Conservation (phyloP, 768 basidiomycete species). For the Omphalotus guepiniiformis region DNA sequence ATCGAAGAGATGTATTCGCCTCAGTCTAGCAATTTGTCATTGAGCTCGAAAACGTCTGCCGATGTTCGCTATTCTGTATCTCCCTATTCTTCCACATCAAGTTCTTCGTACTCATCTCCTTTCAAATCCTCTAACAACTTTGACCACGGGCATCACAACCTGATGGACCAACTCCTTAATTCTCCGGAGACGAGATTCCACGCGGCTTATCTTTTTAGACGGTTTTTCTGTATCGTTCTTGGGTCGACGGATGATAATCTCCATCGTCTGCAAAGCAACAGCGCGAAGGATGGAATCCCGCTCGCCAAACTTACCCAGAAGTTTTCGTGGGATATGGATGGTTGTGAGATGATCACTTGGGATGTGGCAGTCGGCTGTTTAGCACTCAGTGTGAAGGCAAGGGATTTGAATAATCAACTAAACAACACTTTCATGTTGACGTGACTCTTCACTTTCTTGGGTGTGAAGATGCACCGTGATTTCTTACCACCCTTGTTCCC, state of each 20-base stretch:
- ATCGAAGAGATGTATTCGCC: too few species aligned
- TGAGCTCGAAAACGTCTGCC: background rate
- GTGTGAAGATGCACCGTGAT: conserved; percentile 56
- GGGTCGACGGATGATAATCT: conserved; percentile 4
- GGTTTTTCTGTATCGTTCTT: conserved; percentile 47
- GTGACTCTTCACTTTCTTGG: background rate
- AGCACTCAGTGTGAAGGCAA: conserved; percentile 58
- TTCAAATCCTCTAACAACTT: background rate
- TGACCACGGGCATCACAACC: conserved; percentile 17
- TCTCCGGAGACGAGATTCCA: conserved; percentile 63
- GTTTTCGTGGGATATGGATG: conserved; percentile 14
- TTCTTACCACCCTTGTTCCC: conserved; percentile 52
- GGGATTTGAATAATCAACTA: background rate
- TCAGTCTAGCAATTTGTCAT: too few species aligned
- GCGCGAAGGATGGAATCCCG: background rate
- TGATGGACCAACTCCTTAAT: conserved; percentile 49
- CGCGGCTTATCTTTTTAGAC: conserved; percentile 54
- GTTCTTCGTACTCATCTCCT: conserved; percentile 2
- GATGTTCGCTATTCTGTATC: background rate
- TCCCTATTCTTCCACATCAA: background rate
- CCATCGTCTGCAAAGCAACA: conserved; percentile 1
- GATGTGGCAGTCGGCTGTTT: conserved; percentile 56
- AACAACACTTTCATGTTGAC: background rate
- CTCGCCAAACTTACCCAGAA: background rate
- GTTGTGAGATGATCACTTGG: conserved; percentile 43